A percentile compares a stretch with the other conserved stretches of the same genome.
These are phyloP conservation scores for Hericium coralloides DNA, from an alignment of 768 basidiomycete species.

Conservation along the genomic window DNA sequence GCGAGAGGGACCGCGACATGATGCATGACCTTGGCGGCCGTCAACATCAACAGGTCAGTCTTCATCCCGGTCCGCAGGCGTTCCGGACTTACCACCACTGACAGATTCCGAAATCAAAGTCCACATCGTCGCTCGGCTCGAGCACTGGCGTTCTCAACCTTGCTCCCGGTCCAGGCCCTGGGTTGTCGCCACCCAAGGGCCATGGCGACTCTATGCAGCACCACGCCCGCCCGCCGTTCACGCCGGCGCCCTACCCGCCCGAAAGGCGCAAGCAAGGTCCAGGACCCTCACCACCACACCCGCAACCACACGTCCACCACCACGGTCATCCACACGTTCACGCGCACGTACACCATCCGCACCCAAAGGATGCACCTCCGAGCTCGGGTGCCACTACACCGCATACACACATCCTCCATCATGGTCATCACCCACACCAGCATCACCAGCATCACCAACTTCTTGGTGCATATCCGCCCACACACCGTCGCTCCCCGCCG, in stretches of 20 bases:
- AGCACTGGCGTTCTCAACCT: not conserved
- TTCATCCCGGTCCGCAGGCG: no score
- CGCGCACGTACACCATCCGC: not conserved
- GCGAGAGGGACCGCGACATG: no score
- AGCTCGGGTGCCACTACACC: not conserved
- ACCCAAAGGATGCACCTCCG: not conserved
- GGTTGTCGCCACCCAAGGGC: not conserved
- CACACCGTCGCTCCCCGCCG: not conserved
- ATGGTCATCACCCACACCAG: conserved; percentile 8
- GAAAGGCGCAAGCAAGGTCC: not conserved
- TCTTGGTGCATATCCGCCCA: conserved; percentile 1
- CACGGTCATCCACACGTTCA: conserved; percentile 12
- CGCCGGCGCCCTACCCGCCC: not conserved
- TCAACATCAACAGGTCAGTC: no score
- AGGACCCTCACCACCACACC: not conserved
- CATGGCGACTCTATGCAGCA: conserved; percentile 1
- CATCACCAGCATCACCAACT: conserved; percentile 5
- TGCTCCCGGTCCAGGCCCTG: not conserved
- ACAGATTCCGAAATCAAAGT: no score
- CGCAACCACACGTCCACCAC: conserved; percentile 16
- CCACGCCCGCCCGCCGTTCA: conserved; percentile 2
- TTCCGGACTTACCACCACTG: no score
- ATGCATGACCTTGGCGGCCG: no score
- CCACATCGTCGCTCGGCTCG: no score
- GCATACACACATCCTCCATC: not conserved